phyloP scores from a whole-genome alignment of 75 land plant genomes.

The Larix kaempferi region DNA sequence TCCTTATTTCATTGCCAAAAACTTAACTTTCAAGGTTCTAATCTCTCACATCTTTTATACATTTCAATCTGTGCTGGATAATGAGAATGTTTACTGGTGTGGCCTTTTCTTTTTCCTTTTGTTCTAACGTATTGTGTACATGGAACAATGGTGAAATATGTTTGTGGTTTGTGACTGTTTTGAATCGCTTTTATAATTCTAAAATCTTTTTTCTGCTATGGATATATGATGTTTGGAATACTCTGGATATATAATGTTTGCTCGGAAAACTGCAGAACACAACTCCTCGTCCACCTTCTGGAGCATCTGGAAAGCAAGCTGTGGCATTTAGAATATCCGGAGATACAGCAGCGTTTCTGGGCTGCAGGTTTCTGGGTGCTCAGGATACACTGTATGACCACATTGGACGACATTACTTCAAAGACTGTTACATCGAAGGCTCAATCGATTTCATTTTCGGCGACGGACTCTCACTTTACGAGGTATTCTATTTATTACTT shows the following conservation, averaged over 20 bases:
- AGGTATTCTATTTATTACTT: not conserved
- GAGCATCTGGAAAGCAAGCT: slow-evolving; percentile 21
- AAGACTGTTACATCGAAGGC: slow-evolving; percentile 28
- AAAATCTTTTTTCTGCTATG: too few species aligned
- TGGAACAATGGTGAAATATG: too few species aligned
- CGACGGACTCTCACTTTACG: slow-evolving; percentile 17
- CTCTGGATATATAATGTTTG: too few species aligned
- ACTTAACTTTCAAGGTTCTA: slow-evolving; percentile 45
- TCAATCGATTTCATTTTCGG: slow-evolving; percentile 35
- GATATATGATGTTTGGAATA: too few species aligned
- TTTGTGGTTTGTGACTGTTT: too few species aligned
- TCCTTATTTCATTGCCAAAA: slow-evolving; percentile 36
- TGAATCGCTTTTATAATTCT: too few species aligned
- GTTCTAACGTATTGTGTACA: too few species aligned
- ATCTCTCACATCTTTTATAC: not conserved
- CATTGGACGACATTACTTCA: slow-evolving; percentile 25
- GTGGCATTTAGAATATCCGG: slow-evolving; percentile 31
- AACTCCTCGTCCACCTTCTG: slow-evolving; percentile 17
- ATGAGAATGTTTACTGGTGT: too few species aligned
- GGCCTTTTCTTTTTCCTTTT: too few species aligned
- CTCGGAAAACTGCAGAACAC: slow-evolving; percentile 13
- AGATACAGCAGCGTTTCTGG: slow-evolving; percentile 21
- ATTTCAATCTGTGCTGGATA: too few species aligned
- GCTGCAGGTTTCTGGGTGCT: slow-evolving; percentile 15
- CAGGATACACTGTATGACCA: slow-evolving; percentile 32